Evolutionary conservation across 495 filamentous ascomycete genomes (phyloP).

Genomic region (Rusavskia elegans): DNA sequence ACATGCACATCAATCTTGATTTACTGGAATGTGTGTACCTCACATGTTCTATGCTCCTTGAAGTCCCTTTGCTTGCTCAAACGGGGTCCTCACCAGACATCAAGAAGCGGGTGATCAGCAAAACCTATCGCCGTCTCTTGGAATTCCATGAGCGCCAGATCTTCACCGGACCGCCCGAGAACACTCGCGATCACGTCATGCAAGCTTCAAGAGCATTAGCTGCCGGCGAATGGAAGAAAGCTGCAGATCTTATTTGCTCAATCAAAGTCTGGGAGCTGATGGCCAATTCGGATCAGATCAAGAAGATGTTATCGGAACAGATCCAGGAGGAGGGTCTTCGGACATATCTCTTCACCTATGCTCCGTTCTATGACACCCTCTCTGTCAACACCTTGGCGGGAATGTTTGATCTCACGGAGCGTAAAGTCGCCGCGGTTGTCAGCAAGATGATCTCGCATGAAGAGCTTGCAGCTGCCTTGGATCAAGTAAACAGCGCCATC

Average conservation of each 20-base stretch:
- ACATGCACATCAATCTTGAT: constrained; percentile 99
- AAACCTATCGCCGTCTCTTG: constrained; percentile 97
- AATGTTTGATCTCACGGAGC: constrained; percentile 89
- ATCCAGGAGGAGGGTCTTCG: constrained; percentile 96
- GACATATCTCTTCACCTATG: constrained; percentile 99
- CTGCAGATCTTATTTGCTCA: constrained; percentile 74
- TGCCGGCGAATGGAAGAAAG: constrained; percentile 96
- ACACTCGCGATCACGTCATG: constrained; percentile 97
- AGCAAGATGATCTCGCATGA: constrained; percentile 99
- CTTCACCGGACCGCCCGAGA: constrained; percentile 95
- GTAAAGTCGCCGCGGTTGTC: constrained; percentile 86
- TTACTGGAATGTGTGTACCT: constrained; percentile 96
- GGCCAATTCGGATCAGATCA: constrained; percentile 69
- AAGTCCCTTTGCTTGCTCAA: constrained; percentile 93
- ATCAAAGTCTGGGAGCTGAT: constrained; percentile 99
- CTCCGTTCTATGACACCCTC: constrained; percentile 96
- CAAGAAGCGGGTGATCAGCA: constrained; percentile 96
- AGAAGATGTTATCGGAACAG: constrained; percentile 89
- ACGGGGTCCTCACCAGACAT: constrained; percentile 91
- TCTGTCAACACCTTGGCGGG: constrained; percentile 64
- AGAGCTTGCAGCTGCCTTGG: constrained; percentile 85
- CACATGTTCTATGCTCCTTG: constrained; percentile 95
- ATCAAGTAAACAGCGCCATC: constrained; percentile 94
- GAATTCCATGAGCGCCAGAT: constrained; percentile 99
- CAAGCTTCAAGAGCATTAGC: constrained; percentile 93